These are phyloP conservation scores for Letharia lupina DNA, from an alignment of 495 filamentous ascomycete genomes.

Conservation along the genomic window DNA sequence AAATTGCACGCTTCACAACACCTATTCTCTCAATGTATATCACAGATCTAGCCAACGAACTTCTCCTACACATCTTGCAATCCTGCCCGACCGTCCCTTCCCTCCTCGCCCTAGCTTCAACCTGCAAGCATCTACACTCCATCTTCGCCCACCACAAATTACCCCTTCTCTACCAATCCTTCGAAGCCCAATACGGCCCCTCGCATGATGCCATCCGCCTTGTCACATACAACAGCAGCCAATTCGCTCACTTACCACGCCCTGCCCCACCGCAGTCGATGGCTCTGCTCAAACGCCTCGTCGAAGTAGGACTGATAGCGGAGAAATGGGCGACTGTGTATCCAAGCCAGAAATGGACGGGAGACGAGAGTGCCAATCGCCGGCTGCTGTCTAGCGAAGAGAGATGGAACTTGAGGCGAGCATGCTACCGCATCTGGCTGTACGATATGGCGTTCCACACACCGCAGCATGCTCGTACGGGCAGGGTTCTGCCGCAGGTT, in stretches of 20 bases:
- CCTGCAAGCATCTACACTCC: constrained; percentile 46
- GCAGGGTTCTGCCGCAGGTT: constrained; percentile 37
- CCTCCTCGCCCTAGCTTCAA: constrained; percentile 45
- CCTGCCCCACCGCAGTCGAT: constrained; percentile 41
- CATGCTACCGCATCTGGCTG: constrained; percentile 63
- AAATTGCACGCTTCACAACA: neutral
- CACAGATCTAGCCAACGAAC: constrained; percentile 50
- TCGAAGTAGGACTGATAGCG: constrained; percentile 50
- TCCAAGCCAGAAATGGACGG: constrained; percentile 59
- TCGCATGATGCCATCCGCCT: constrained; percentile 52
- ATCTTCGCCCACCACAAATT: constrained; percentile 47
- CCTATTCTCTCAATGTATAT: constrained; percentile 36
- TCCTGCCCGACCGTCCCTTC: constrained; percentile 45
- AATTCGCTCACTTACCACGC: constrained; percentile 45
- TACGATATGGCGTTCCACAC: constrained; percentile 52
- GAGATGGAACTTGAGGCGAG: constrained; percentile 51
- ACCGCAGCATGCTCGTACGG: constrained; percentile 37
- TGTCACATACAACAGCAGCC: constrained; percentile 48
- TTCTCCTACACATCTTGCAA: constrained; percentile 52
- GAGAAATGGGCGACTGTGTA: constrained; percentile 59
- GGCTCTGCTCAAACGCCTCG: constrained; percentile 48
- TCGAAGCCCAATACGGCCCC: constrained; percentile 54
- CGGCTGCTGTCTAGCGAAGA: constrained; percentile 52
- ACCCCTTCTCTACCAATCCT: constrained; percentile 42
- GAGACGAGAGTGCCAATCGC: constrained; percentile 47